Base-by-base conservation (phyloP, 1,284 basidiomycete genomes). In the Cryptococcus sp. region DNA sequence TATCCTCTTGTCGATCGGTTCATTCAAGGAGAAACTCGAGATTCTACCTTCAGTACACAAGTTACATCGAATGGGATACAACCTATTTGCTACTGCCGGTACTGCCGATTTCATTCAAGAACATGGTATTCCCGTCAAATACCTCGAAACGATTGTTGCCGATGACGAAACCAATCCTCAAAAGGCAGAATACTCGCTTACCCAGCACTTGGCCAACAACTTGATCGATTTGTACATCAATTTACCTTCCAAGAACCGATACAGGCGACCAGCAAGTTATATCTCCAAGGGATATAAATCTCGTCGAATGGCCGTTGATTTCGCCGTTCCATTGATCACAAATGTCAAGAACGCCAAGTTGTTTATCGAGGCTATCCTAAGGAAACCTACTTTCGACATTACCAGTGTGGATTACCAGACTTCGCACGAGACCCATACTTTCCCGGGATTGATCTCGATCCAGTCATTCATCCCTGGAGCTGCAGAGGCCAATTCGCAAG, bases 291-390 rank as follows among this genome's bases (percentile, higher is more conserved):
- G 94, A 11, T 98, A 98, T 76, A 85, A 85, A 57, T 94, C 92
- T 28, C 88, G 96, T 72, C 88, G 94, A 60, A 93, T 98, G 88
- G 94, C 96, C n/a, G 94, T 99, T 59, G 94, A 99, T 77, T 97
- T 94, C 68, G 93, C 92, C 31, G 86, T 98, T 36, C 94, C 96
- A 0, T 81, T 98, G 49, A 92, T 98, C 73, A 98, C 94, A 54
- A 98, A 99, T 73, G 88, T 98, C 78, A 98, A 99, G 80, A 93
- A 92, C 71, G 96, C 96, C 58, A 98, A 98, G 77, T 82, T 99
- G 67, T 83, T 98, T 46, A 88, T 91, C 37, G 93, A 98, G 76
- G 96, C 94, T 2, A 82, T 98, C 54, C 87, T 97, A 55, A 85
- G 91, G 62, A 89, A 84, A 74, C 86, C 92, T 16, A 72, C 75